Evolutionary conservation across 805 yeast species (phyloP), one percentile per base, ranked within the genome.

Genomic region (Yarrowia sp.): DNA sequence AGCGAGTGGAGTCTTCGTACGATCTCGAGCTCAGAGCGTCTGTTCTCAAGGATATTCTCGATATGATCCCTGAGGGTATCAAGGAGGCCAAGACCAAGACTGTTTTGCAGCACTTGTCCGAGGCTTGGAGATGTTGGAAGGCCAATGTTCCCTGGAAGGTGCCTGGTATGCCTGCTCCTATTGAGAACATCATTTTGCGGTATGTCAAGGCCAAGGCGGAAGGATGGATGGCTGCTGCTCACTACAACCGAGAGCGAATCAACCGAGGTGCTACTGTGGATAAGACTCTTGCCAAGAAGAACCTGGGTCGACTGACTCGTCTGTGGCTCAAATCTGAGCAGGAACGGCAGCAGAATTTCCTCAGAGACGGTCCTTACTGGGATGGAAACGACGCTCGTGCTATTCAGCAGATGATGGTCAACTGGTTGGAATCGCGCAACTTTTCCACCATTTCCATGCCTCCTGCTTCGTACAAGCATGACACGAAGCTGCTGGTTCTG

Each of bases 41-140:
- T 45, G 98, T 95, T 0, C 85, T 95, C 90, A 92, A 91, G 72
- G 99, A 95, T 73, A 93, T 95, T 55, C 78, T 95, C 66, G 99
- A 95, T 73, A 92, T 92, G 97, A 92, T 95, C 53, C 99, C 99
- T 0, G 97, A 91, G 68, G 96, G 96, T 1, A 82, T 95, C 67
- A 88, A 90, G 71, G 95, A 90, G 71, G 89, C 84, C 68, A 92
- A 91, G 73, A 86, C 97, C 1, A 88, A 89, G 71, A 86, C 96
- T 0, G 88, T 95, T 63, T 76, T 95, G 55, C 98, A 95, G 71
- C 99, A 95, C 75, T 80, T 95, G 66, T 89, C 96, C 73, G 99
- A 95, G 75, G 99, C 99, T 0, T 95, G 99, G 99, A 80, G 99
- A 74, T 95, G 98, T 74, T 95, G 99, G 99, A 95, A 95, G 74